phyloP scores from a whole-genome alignment of 2,329 filamentous ascomycete genomes.

The Hypoxylon sp. region DNA sequence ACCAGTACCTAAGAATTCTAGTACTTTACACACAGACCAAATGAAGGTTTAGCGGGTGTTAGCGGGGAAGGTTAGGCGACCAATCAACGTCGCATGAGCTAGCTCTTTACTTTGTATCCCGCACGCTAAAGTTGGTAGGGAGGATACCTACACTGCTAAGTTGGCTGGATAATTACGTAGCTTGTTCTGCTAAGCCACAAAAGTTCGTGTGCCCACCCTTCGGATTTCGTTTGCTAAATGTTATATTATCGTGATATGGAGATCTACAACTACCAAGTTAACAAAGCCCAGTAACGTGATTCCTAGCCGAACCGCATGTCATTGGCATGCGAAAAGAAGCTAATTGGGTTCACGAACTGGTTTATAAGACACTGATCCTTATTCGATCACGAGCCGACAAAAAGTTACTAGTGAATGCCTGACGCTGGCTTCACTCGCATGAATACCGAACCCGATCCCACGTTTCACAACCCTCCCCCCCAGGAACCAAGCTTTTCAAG shows the following conservation, averaged over 20 bases:
- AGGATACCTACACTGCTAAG: slow-evolving; percentile 10
- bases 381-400: slow-evolving; percentile 13
- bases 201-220: slow-evolving; percentile 24
- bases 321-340: slow-evolving; percentile 13
- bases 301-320: slow-evolving; percentile 18
- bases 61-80: slow-evolving; percentile 31
- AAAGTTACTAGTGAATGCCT: slow-evolving; percentile 23
- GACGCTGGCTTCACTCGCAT: slow-evolving; percentile 27
- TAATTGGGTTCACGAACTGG: slow-evolving; percentile 7
- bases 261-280: slow-evolving; percentile 5
- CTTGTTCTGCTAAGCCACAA: slow-evolving; percentile 42
- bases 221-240: slow-evolving; percentile 17
- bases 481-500: slow-evolving; percentile 33
- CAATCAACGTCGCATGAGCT: slow-evolving; percentile 18
- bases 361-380: slow-evolving; percentile 14
- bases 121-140: slow-evolving; percentile 16
- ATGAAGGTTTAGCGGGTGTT: slow-evolving; percentile 13
- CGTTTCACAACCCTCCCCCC: slow-evolving; percentile 43
- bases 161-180: slow-evolving; percentile 41
- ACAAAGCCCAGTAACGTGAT: slow-evolving; percentile 9
- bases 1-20: slow-evolving; percentile 26
- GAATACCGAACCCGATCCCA: slow-evolving; percentile 41
- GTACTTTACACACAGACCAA: slow-evolving; percentile 24
- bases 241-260: slow-evolving; percentile 22
- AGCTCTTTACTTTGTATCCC: slow-evolving; percentile 28